Evolutionary conservation across 225 moss, liverwort and hornwort genomes (phyloP), one percentile per base, ranked within the genome.

Genomic region (Polytrichum formosum): DNA sequence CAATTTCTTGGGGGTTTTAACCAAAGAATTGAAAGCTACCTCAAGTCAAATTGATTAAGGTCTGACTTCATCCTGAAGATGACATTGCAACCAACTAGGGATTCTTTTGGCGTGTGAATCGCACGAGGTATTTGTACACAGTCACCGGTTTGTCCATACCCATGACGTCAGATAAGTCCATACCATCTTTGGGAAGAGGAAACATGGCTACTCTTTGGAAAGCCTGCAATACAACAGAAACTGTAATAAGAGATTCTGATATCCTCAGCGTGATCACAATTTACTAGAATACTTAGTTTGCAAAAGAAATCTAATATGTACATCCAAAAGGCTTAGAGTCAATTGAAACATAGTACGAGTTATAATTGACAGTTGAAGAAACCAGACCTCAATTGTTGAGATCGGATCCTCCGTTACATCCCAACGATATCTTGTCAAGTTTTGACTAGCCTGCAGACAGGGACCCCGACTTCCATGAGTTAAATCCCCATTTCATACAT

Each of bases 391-490:
- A 46, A 98, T 87, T 78, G 79, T 77, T 19, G 84, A 80, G 19
- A 91, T 71, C n/a, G 75, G 72, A 5, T 77, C 55, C 33, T 83
- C 79, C 0, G 67, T 67, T 25, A 79, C 58, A 79, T 92, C 87
- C 97, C 97, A 98, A 46, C 92, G 91, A 67, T 98, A 98, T 68
- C 97, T 84, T 65, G 94, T 98, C 70, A 94, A 63, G 77, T 98
- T 98, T 77, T 91, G 94, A 88, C 97, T 98, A 25, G 94, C 97
- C 97, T 94, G 92, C 75, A 68, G 59, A 26, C 63, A 62, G 61
- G 19, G 21, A 6, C 61, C 61, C 61, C 16, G 1, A 9, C 5
- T 37, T 37, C 16, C 46, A 46, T 10, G 37, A 46, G 16, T 46
- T 46, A 13, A 13, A 46, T 46, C 3, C 35, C 35, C 35, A 35